A percentile compares a stretch with the other conserved stretches of the same genome.
Evolutionary conservation across 2,329 filamentous ascomycete genomes (phyloP).

Genomic region (Coniochaeta sp.): DNA sequence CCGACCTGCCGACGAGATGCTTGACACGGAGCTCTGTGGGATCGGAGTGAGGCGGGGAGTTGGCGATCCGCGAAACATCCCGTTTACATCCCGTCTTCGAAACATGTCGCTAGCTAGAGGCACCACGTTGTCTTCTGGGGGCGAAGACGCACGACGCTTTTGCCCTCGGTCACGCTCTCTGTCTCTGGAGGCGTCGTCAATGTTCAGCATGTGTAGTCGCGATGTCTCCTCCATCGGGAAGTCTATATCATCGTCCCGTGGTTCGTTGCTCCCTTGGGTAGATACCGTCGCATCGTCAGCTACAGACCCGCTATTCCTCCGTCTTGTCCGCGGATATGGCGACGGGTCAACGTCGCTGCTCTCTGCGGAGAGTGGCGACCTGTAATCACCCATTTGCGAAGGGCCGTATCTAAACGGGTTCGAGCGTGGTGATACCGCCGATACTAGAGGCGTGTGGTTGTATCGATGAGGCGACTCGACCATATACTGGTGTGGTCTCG

Average conservation of each 20-base stretch:
- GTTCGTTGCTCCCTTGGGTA: constrained; percentile 37
- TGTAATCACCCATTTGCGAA: constrained; percentile 28
- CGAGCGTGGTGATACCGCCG: constrained; percentile 39
- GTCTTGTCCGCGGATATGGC: constrained; percentile 33
- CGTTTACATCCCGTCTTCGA: constrained; percentile 37
- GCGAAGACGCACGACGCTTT: constrained; percentile 51
- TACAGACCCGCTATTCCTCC: constrained; percentile 39
- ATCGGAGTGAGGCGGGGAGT: constrained; percentile 40
- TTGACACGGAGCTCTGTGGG: constrained; percentile 36
- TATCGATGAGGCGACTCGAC: constrained; percentile 37
- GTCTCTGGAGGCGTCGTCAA: constrained; percentile 30
- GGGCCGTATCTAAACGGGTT: constrained; percentile 28
- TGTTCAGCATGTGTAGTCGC: constrained; percentile 31
- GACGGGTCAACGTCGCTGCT: constrained; percentile 39
- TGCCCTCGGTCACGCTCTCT: constrained; percentile 30
- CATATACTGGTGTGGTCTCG: constrained; percentile 30
- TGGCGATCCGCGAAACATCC: constrained; percentile 40
- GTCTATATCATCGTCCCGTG: constrained; percentile 41
- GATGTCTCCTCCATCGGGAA: constrained; percentile 37
- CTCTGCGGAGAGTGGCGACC: constrained; percentile 31
- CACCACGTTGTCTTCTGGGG: constrained; percentile 37
- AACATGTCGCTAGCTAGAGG: constrained; percentile 32
- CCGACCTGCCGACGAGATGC: constrained; percentile 34
- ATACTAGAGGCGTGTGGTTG: constrained; percentile 38
- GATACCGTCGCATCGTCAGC: constrained; percentile 24